Percentiles rank a stretch among this genome's conserved stretches.
These are phyloP conservation scores for Cercospora sojina DNA, from an alignment of 2,329 filamentous ascomycete genomes.

Conservation along the genomic window DNA sequence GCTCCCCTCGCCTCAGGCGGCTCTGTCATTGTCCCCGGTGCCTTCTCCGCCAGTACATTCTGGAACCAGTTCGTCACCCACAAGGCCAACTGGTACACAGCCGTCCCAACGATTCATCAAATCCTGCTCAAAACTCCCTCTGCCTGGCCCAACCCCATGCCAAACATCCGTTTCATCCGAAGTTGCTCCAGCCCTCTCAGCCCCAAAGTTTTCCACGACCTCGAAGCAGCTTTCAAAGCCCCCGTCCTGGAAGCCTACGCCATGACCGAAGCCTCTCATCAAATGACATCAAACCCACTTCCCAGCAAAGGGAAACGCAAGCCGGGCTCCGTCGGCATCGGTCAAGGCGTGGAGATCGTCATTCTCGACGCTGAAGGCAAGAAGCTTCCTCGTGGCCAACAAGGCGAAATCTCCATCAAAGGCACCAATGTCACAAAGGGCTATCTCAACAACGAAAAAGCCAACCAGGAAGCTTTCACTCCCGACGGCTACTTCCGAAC, in stretches of 20 bases:
- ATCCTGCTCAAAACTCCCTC: constrained; percentile 74
- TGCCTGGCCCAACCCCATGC: constrained; percentile 59
- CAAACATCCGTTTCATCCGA: constrained; percentile 78
- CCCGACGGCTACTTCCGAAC: constrained; percentile 80
- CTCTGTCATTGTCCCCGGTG: constrained; percentile 73
- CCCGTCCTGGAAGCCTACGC: constrained; percentile 87
- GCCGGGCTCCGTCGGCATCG: constrained; percentile 78
- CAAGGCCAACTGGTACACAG: constrained; percentile 86
- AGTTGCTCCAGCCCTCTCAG: constrained; percentile 83
- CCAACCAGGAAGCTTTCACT: constrained; percentile 73
- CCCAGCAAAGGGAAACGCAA: constrained; percentile 65
- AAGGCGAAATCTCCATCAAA: constrained; percentile 79
- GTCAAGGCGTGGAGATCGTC: constrained; percentile 77
- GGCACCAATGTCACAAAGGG: constrained; percentile 82
- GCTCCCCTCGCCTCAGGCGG: constrained; percentile 73
- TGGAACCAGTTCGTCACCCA: constrained; percentile 74
- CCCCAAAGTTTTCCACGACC: constrained; percentile 75
- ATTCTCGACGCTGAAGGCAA: constrained; percentile 71
- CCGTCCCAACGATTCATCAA: constrained; percentile 89
- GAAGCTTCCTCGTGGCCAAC: constrained; percentile 65
- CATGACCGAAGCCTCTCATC: constrained; percentile 87
- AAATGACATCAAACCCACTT: constrained; percentile 69
- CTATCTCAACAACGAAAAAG: constrained; percentile 77
- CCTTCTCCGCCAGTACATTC: constrained; percentile 80
- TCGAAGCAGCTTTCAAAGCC: constrained; percentile 72